Percentiles rank a stretch among this genome's conserved stretches.
phyloP scores from a whole-genome alignment of 2,329 filamentous ascomycete species.

The Parascedosporium putredinis region DNA sequence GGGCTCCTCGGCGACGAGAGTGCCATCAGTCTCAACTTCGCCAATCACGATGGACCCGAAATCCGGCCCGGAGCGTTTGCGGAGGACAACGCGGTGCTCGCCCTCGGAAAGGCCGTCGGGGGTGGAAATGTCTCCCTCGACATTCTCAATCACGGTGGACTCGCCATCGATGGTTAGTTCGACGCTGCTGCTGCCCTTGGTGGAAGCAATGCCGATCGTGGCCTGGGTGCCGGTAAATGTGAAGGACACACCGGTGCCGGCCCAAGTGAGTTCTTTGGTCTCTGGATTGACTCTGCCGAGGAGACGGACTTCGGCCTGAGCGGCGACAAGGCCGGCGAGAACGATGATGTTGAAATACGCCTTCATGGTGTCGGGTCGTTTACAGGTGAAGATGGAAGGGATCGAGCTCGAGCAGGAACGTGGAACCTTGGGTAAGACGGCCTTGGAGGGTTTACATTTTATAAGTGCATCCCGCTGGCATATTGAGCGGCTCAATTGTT shows the following conservation, averaged over 20 bases:
- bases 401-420: background rate
- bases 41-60: conserved; percentile 16
- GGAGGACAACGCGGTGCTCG: conserved; percentile 25
- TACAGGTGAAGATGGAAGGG: background rate
- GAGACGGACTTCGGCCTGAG: conserved; percentile 12
- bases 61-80: conserved; percentile 27
- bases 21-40: conserved; percentile 17
- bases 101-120: conserved; percentile 22
- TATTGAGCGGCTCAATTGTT: background rate
- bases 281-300: conserved; percentile 30
- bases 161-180: conserved; percentile 23
- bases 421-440: background rate
- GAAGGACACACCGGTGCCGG: conserved; percentile 30
- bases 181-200: conserved; percentile 22
- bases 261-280: conserved; percentile 33
- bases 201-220: conserved; percentile 21
- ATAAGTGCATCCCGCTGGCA: background rate
- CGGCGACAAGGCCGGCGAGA: background rate
- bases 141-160: conserved; percentile 18
- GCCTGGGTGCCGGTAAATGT: conserved; percentile 28
- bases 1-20: conserved; percentile 13
- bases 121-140: conserved; percentile 19
- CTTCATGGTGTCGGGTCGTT: background rate
- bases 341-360: background rate
- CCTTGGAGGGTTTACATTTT: background rate